phyloP scores from a whole-genome alignment of 306 rosid genomes.

The Castanospermum australe region DNA sequence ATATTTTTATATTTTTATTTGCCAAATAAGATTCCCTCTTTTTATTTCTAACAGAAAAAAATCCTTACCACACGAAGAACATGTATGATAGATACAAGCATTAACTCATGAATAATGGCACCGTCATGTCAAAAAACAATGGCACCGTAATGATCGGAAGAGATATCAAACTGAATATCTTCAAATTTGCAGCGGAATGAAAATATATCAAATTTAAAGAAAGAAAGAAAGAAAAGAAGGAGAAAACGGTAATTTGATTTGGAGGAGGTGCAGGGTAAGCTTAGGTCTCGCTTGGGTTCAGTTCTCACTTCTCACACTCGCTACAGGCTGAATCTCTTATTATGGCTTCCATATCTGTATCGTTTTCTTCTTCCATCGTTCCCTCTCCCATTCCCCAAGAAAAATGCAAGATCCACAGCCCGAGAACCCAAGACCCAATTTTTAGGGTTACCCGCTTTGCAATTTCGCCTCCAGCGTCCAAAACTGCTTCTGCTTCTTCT shows the following conservation, averaged over 20 bases:
- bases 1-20: too few relatives aligned
- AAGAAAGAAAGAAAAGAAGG: background rate
- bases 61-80: too few relatives aligned
- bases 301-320: background rate
- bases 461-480: slow-evolving; percentile 49
- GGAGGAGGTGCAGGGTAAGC: background rate
- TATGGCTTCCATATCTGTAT: slow-evolving; percentile 67
- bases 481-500: slow-evolving; percentile 32
- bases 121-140: too few relatives aligned
- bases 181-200: too few relatives aligned
- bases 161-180: too few relatives aligned
- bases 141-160: too few relatives aligned
- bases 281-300: background rate
- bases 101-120: too few relatives aligned
- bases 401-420: slow-evolving; percentile 23
- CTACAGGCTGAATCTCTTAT: background rate
- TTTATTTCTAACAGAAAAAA: too few relatives aligned
- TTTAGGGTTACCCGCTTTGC: slow-evolving; percentile 42
- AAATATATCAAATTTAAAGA: too few relatives aligned
- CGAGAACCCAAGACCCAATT: slow-evolving; percentile 29
- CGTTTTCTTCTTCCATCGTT: slow-evolving; percentile 68
- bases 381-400: slow-evolving; percentile 38
- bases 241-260: background rate
- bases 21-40: too few relatives aligned
- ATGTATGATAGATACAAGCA: too few relatives aligned